Base-by-base conservation (phyloP, 345 rosid species). In the Raphanus raphanistrum region DNA sequence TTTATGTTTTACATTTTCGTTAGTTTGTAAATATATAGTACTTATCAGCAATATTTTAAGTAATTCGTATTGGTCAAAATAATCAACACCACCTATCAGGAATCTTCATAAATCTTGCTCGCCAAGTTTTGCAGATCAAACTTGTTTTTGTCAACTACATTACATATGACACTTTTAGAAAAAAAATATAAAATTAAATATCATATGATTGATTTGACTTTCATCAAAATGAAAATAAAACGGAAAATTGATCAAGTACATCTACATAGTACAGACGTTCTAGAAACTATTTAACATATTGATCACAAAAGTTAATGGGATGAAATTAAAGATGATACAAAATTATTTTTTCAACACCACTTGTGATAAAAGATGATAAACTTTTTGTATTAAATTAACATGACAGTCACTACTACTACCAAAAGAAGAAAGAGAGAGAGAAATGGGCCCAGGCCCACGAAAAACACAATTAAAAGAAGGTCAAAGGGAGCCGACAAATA, bases 51-150 rank as follows among this genome's bases (percentile, higher is more conserved):
- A 63, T 8, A 9, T 63, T 35, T 63, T 9, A 13, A 61, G 50
- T 12, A 52, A 62, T 52, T 68, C 59, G 11, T 62, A 68, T 7
- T 15, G 48, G 78, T 79, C 66, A 68, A 54, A 54, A 62, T 73
- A 52, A 59, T 66, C 45, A 16, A 60, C 26, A 35, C 73, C 48
- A 72, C 77, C 73, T 72, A 78, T 66, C 64, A 78, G 48, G 69
- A 60, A 26, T 58, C 77, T 48, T 48, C 48, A 26, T 4, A 4
- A 55, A 73, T 79, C 82, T 79, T 79, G 74, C 70, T 68, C 82
- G 1, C 41, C 70, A 73, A 73, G 82, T 62, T 67, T 72, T 59
- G 13, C 61, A 66, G 27, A 16, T 15, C 35, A 38, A 45, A 11
- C 25, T 28, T 3, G 8, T 52, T 21, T 16, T 59, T 7, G 70